Base-by-base conservation (phyloP, 208 protist species). In the Porcisia deanei region DNA sequence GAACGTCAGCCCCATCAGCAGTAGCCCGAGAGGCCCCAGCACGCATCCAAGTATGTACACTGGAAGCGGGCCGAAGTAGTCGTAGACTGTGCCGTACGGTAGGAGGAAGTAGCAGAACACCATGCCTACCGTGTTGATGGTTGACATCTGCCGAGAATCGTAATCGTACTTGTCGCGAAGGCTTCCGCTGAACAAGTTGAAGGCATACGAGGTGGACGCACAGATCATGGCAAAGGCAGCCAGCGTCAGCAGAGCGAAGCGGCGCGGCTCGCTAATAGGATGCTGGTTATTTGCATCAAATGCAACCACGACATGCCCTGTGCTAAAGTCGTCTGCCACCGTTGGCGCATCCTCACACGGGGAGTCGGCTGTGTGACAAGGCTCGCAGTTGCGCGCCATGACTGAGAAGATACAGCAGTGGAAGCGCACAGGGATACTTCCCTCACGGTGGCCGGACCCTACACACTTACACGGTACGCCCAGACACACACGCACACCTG, bases 1-100 rank as follows among this genome's bases (percentile, higher is more conserved):
- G 71, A 90, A 94, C 37, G 79, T 82, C 41, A 91, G 78, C 20
- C 77, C 87, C 59, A 90, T 77, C 18, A 89, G 73, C 57, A 91
- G 45, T 20, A 77, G 47, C 43, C 84, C 82, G 3, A 92, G 71
- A 34, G 86, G 45, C 52, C 78, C 80, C 22, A 76, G 54, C 57
- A 84, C 45, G 30, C 63, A 66, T 25, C 78, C 85, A 30, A 83
- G 55, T 2, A 74, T 52, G 74, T 84, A 86, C 14, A 91, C 52
- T 47, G 83, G 85, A 39, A 76, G n/a, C 9, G 87, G 79, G 22
- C 89, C 89, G 47, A 90, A 79, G 30, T 85, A 79, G 75, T 94
- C 89, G 80, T 82, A 94, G 18, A 88, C 0, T 20, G 73, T 73
- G 71, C 81, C 85, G 81, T 88, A 86, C 16, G 83, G 85, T n/a